phyloP scores from a whole-genome alignment of 139 green algal species.

The Auxenochlorella protothecoides region DNA sequence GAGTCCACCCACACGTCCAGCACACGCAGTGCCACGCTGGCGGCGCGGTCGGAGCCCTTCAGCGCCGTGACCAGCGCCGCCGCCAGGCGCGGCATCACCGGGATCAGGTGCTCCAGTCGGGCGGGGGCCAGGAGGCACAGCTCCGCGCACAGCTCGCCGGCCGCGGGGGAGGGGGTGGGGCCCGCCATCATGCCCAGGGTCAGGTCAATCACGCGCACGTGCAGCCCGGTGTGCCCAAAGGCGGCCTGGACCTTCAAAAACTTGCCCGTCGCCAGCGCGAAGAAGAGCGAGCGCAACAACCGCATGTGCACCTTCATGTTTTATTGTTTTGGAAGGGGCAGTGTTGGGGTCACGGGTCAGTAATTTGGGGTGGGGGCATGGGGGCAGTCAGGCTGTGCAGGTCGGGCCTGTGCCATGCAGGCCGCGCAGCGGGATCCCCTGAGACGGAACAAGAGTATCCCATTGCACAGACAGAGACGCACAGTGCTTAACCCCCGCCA shows the following conservation, averaged over 20 bases:
- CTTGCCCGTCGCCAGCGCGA: slow-evolving; percentile 14
- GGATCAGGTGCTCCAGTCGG: slow-evolving; percentile 60
- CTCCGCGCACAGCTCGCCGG: slow-evolving; percentile 61
- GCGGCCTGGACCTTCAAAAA: slow-evolving; percentile 24
- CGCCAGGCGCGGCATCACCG: slow-evolving; percentile 74
- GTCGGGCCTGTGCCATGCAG: too few relatives aligned
- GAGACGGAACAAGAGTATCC: too few relatives aligned
- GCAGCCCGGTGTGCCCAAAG: slow-evolving; percentile 3
- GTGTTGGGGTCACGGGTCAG: too few relatives aligned
- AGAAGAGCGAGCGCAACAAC: slow-evolving; percentile 18
- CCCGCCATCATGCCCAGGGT: slow-evolving; percentile 6
- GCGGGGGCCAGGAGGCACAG: slow-evolving; percentile 77
- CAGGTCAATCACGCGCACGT: slow-evolving; percentile 8
- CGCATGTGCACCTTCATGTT: slow-evolving; percentile 12
- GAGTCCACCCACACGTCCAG: slow-evolving; percentile 90
- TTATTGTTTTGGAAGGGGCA: too few relatives aligned
- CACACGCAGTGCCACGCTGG: slow-evolving; percentile 51
- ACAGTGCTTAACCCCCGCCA: too few relatives aligned
- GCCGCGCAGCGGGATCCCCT: too few relatives aligned
- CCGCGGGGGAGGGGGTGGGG: not conserved
- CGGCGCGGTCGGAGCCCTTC: slow-evolving; percentile 36
- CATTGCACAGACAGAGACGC: too few relatives aligned
- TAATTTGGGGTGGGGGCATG: too few relatives aligned
- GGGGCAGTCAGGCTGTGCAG: too few relatives aligned
- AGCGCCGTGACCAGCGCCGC: slow-evolving; percentile 67